These are phyloP conservation scores for Pythium diclinum DNA, from an alignment of 352 stramenopile genomes.

Conservation along the genomic window DNA sequence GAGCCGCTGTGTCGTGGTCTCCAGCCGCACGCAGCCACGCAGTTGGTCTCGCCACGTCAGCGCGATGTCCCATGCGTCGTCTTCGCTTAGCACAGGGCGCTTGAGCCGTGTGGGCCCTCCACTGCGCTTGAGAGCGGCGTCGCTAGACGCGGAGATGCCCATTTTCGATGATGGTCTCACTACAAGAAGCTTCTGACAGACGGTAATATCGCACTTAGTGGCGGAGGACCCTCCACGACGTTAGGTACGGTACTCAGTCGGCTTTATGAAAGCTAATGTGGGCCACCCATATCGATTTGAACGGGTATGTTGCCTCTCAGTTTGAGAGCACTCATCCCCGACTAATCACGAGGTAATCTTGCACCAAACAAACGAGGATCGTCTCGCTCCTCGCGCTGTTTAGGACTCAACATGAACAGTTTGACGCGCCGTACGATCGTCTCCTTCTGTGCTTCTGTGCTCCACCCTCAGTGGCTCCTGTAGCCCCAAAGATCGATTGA, in stretches of 20 bases:
- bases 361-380: background rate
- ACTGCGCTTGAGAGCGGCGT: too few relatives aligned
- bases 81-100: background rate
- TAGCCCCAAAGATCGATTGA: background rate
- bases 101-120: too few relatives aligned
- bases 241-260: too few relatives aligned
- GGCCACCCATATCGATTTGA: background rate
- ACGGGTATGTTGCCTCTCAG: background rate
- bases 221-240: too few relatives aligned
- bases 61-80: slow-evolving; percentile 8
- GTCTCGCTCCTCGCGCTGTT: background rate
- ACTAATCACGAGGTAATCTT: background rate
- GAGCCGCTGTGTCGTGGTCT: background rate
- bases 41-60: slow-evolving; percentile 10
- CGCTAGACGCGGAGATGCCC: too few relatives aligned
- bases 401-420: background rate
- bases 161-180: too few relatives aligned
- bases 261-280: background rate
- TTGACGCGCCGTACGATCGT: too few relatives aligned
- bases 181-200: too few relatives aligned
- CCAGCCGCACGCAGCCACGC: slow-evolving; percentile 12
- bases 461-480: background rate
- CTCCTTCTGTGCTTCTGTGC: too few relatives aligned
- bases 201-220: too few relatives aligned
- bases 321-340: background rate